Base-by-base conservation (phyloP, 495 filamentous ascomycete genomes). In the Elaphomyces granulatus region DNA sequence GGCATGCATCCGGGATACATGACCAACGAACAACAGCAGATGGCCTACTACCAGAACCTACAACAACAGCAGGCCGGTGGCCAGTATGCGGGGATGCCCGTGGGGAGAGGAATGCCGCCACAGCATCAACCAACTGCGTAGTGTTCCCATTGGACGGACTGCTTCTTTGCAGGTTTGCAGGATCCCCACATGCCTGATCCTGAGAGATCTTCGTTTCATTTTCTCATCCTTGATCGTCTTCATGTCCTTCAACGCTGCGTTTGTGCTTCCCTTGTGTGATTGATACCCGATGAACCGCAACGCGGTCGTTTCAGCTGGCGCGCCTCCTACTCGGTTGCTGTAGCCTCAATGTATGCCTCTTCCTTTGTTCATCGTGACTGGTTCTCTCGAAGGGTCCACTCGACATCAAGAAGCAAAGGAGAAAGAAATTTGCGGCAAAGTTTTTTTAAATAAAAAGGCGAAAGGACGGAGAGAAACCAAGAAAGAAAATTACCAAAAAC, bases 31-130 rank as follows among this genome's bases (percentile, higher is more conserved):
- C 23, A 28, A 12, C 70, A 73, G 51, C 67, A 71, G 49, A 68
- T 72, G 61, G 69, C 68, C 31, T 74, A 74, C 53, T 71, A 74
- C 43, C 66, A 72, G 45, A 67, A 69, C 46, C 63, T 73, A 43
- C 57, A 59, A 53, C 65, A 70, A 52, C 67, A 70, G 50, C 65
- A 68, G 51, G 70, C 69, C 28, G 55, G 66, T 47, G 69, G 64
- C 37, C 69, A 72, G 48, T 75, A 75, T 41, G 58, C 67, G 18
- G 63, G 61, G 31, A 72, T 75, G 67, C 69, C 71, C 15, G 68
- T 72, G 15, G 63, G 66, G 49, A 60, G 56, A 45, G 60, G 64
- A 45, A 75, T 75, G 70, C 66, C 70, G 23, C 58, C 65, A 18
- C 67, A 72, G 50, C 68, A 71, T 48, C 66, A 67, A 48, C 63